Conservation (phyloP, 2,329 filamentous ascomycete species). For the Emmonsiellopsis sp. region DNA sequence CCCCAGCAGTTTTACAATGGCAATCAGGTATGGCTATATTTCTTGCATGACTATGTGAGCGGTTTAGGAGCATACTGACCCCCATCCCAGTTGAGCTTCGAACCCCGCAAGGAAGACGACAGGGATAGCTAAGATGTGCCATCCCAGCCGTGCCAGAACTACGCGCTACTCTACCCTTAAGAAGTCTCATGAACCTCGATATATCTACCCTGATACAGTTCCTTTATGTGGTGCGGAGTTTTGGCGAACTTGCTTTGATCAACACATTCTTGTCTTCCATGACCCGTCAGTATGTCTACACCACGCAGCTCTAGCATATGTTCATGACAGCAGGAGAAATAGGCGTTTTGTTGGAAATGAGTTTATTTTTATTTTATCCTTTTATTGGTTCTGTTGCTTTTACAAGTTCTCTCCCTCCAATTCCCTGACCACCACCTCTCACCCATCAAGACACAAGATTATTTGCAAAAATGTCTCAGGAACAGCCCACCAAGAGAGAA, state of each 20-base stretch:
- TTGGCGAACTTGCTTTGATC: background rate
- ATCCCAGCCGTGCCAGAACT: too few relatives aligned
- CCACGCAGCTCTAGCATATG: background rate
- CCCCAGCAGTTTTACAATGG: conserved; percentile 78
- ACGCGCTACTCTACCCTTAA: too few relatives aligned
- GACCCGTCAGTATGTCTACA: background rate
- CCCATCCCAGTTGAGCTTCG: conserved; percentile 53
- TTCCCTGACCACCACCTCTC: background rate
- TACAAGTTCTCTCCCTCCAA: background rate
- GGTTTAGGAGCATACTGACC: background rate
- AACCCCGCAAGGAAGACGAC: conserved; percentile 55
- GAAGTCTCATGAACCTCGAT: too few relatives aligned
- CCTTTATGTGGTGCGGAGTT: background rate
- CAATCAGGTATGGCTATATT: conserved; percentile 60
- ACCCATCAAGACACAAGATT: too few relatives aligned
- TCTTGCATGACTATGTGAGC: too few relatives aligned
- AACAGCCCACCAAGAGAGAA: background rate
- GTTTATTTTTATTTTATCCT: background rate
- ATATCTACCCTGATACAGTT: background rate
- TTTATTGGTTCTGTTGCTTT: background rate
- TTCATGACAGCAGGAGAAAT: background rate
- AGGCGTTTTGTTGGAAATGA: background rate
- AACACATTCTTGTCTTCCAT: background rate
- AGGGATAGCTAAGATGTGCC: conserved; percentile 29
- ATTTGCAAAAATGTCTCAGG: too few relatives aligned